These are phyloP conservation scores for Dryas alaskensis DNA, from an alignment of 306 rosid genomes.

Conservation along the genomic window DNA sequence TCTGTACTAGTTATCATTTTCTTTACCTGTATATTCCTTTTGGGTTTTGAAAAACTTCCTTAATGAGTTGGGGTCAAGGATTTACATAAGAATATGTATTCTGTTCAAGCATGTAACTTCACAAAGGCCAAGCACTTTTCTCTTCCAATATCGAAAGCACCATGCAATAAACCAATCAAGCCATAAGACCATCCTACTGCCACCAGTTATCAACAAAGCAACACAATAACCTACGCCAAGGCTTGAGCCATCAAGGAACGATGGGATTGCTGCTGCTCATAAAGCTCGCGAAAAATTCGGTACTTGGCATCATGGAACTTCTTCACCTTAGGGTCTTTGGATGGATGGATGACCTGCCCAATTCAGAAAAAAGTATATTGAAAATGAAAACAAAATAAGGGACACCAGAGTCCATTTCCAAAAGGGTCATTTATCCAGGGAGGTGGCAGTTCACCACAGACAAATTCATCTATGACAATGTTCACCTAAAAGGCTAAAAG, in stretches of 20 bases:
- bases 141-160: background rate
- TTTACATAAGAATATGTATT: background rate
- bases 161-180: slow-evolving; percentile 2
- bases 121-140: background rate
- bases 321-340: slow-evolving; percentile 79
- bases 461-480: no score
- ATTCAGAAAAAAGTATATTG: slow-evolving; percentile 17
- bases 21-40: background rate
- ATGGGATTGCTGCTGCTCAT: slow-evolving; percentile 71
- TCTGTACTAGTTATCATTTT: background rate
- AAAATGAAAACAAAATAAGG: slow-evolving; percentile 5
- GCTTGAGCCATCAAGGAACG: slow-evolving; percentile 79
- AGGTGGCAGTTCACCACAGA: slow-evolving; percentile 1
- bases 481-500: no score
- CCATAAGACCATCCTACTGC: background rate
- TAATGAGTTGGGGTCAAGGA: background rate
- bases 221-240: slow-evolving; percentile 37
- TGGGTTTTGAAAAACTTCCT: background rate
- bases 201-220: slow-evolving; percentile 19
- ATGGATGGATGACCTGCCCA: slow-evolving; percentile 77
- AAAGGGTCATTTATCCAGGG: background rate
- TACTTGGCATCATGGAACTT: slow-evolving; percentile 83
- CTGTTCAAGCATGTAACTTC: background rate
- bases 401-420: background rate
- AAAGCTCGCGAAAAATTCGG: slow-evolving; percentile 70